phyloP scores from a whole-genome alignment of 1,284 basidiomycete species.

The Trametes hirsuta region DNA sequence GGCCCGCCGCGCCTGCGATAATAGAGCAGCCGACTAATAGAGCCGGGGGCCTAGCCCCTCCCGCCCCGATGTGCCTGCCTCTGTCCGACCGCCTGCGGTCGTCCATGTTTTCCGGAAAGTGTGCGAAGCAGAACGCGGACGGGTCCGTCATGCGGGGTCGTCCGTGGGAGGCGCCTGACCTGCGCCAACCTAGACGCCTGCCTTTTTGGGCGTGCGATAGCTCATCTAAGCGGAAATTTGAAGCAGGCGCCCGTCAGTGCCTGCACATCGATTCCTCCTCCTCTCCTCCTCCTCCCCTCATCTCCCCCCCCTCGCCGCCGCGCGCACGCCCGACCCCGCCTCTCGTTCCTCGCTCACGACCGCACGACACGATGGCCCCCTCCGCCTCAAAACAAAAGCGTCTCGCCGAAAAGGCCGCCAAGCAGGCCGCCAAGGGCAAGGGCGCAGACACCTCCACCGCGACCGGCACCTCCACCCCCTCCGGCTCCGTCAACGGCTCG shows the following conservation, averaged over 20 bases:
- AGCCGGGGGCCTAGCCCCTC: background rate
- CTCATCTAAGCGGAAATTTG: slow-evolving; percentile 34
- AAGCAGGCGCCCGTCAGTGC: slow-evolving; percentile 16
- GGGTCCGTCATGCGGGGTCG: too few relatives aligned
- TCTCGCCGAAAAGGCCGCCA: slow-evolving; percentile 89
- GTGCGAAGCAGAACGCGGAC: too few relatives aligned
- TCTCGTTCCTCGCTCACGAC: background rate
- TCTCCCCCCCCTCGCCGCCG: slow-evolving; percentile 2
- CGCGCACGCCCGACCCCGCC: background rate
- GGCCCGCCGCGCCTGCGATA: background rate
- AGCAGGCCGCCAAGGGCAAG: slow-evolving; percentile 56
- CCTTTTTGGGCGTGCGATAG: slow-evolving; percentile 7
- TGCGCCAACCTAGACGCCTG: slow-evolving; percentile 5
- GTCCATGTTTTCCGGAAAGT: too few relatives aligned
- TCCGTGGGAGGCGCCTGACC: too few relatives aligned
- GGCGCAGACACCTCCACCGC: slow-evolving; percentile 47
- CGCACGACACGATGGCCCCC: slow-evolving; percentile 56
- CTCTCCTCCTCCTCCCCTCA: background rate
- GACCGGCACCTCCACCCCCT: slow-evolving; percentile 54
- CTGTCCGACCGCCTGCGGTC: too few relatives aligned
- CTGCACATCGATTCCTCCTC: slow-evolving; percentile 1
- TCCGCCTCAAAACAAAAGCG: slow-evolving; percentile 86
- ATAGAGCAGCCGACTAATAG: slow-evolving; percentile 3
- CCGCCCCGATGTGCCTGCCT: too few relatives aligned
- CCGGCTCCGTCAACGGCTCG: slow-evolving; percentile 63